A percentile compares a stretch with the other conserved stretches of the same genome.
Conservation (phyloP, 2,329 filamentous ascomycete species). For the Botrytis fabae region DNA sequence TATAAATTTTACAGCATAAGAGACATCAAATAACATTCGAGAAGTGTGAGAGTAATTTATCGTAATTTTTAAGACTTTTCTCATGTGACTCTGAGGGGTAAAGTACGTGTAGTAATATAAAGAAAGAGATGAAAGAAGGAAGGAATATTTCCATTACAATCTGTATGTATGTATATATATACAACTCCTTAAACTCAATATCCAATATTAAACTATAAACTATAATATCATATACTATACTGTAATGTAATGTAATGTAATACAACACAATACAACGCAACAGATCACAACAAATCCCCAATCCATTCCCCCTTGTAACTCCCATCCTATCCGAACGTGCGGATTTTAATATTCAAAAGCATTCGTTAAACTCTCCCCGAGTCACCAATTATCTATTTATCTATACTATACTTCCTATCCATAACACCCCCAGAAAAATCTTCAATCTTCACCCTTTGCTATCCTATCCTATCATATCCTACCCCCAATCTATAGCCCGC, state of each 20-base stretch:
- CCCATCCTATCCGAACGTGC: neutral
- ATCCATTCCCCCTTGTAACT: neutral
- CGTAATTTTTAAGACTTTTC: too few species aligned
- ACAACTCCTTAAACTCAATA: neutral
- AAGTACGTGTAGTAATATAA: neutral
- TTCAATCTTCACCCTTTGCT: too few species aligned
- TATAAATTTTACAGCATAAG: too few species aligned
- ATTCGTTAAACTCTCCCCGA: neutral
- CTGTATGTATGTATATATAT: neutral
- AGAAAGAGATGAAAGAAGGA: rapidly evolving
- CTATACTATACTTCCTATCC: neutral
- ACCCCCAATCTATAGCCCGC: neutral
- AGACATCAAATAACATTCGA: too few species aligned
- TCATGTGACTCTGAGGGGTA: too few species aligned
- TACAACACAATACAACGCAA: neutral
- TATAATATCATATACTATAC: neutral
- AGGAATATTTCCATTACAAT: neutral
- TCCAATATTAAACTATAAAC: neutral
- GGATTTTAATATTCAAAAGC: neutral
- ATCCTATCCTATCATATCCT: neutral
- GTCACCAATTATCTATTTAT: neutral
- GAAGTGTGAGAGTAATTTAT: too few species aligned
- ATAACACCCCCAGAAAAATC: neutral
- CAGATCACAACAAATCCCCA: too few species aligned
- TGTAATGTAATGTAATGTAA: neutral